Evolutionary conservation across 306 rosid species (phyloP).

Genomic region (Pterocarpus macrocarpus): DNA sequence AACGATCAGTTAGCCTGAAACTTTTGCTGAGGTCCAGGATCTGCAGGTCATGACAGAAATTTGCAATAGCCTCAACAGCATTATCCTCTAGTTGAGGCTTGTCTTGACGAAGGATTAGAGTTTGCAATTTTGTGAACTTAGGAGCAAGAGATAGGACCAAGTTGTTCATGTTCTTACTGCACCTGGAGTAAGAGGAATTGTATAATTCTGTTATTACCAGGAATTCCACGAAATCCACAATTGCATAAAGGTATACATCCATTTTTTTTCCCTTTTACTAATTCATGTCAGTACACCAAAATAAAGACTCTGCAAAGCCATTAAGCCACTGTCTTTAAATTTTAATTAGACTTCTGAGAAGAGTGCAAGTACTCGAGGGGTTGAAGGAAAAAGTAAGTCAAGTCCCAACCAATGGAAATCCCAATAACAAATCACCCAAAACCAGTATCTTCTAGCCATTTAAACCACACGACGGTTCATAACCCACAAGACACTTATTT

Average conservation of each 20-base stretch:
- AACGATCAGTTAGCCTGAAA: conserved; percentile 81
- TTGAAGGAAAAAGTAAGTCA: neutral
- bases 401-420: conserved; percentile 4
- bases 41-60: conserved; percentile 82
- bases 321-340: neutral
- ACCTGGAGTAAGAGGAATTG: conserved; percentile 64
- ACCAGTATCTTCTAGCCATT: conserved; percentile 7
- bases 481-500: neutral
- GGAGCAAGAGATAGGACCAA: conserved; percentile 86
- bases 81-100: conserved; percentile 83
- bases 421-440: neutral
- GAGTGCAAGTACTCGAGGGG: neutral
- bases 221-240: conserved; percentile 10
- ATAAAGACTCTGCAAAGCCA: neutral
- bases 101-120: conserved; percentile 85
- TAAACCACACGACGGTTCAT: conserved; percentile 6
- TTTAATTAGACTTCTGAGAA: neutral
- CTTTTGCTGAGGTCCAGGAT: conserved; percentile 95
- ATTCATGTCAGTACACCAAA: neutral
- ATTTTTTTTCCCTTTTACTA: neutral
- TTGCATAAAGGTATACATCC: neutral
- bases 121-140: conserved; percentile 79
- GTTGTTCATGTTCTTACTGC: conserved; percentile 86
- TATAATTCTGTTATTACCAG: neutral
- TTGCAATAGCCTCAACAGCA: conserved; percentile 79